Evolutionary conservation across 495 filamentous ascomycete genomes (phyloP), one percentile per base, ranked within the genome.

Genomic region (Evernia prunastri): DNA sequence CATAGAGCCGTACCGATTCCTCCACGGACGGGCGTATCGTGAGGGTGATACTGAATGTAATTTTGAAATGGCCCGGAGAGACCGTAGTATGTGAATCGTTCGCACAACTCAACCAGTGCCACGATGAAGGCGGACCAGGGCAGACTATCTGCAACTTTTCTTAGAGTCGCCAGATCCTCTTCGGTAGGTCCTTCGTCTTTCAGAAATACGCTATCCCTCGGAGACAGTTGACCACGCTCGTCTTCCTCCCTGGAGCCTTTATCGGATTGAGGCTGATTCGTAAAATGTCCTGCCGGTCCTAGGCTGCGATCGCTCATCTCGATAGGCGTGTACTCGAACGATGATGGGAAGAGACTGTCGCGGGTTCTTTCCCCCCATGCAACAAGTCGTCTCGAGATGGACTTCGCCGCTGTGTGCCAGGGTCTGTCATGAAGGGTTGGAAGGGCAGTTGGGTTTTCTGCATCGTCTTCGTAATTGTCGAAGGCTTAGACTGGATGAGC

Each of bases 21-120:
- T 71, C 84, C 85, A 35, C 58, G 56, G 27, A 60, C 58, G 13
- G 58, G 60, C 15, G 59, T 45, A 45, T 45, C 56, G 36, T 66
- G 42, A 35, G 61, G 66, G 15, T 77, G 72, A 63, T 79, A 81
- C 58, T 78, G 71, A 66, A 87, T 77, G 65, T 87, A 87, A 73
- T 57, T 71, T 57, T 72, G 70, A 65, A 81, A 81, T 43, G 76
- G 75, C 7, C 75, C 79, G 17, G 72, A 72, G 27, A 85, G 78
- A 59, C 86, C 85, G 72, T 87, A 87, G 79, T 85, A 89, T 65
- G 83, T 81, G 71, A 88, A 88, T 63, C 86, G 82, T 75, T 89
- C 86, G 69, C 82, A 84, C 49, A 88, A 66, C 67, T 88, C 86
- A 60, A 88, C 80, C 45, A 85, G 60, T 7, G 82, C 83, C 31